These are phyloP conservation scores for Cynanchum wilfordii DNA, from an alignment of 257 asterid genomes.

Conservation along the genomic window DNA sequence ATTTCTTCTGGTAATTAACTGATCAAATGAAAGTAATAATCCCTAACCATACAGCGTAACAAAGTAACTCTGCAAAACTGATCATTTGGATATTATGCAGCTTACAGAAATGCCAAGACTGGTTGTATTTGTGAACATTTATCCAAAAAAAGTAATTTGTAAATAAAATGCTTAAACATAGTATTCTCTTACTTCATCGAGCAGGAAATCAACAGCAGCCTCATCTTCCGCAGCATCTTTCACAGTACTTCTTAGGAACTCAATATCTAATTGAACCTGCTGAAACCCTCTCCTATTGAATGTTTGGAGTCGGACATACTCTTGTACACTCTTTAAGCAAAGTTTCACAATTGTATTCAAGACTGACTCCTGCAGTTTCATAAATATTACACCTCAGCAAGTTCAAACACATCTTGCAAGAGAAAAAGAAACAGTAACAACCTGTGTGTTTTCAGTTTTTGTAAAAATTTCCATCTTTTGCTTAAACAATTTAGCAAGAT, in stretches of 20 bases:
- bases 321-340: slow-evolving; percentile 86
- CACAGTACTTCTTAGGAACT: slow-evolving; percentile 63
- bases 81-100: neutral
- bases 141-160: neutral
- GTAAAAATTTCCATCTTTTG: slow-evolving; percentile 96
- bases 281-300: slow-evolving; percentile 94
- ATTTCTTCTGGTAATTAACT: neutral
- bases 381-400: slow-evolving; percentile 12
- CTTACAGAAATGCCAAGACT: neutral
- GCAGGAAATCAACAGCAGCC: slow-evolving; percentile 89
- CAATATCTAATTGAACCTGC: slow-evolving; percentile 90
- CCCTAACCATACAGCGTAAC: neutral
- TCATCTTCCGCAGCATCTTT: slow-evolving; percentile 83
- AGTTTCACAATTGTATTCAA: slow-evolving; percentile 66
- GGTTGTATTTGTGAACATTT: neutral
- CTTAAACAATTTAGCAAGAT: slow-evolving; percentile 88
- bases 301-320: slow-evolving; percentile 84
- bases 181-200: slow-evolving; percentile 66
- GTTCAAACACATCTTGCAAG: slow-evolving; percentile 3
- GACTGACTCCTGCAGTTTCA: slow-evolving; percentile 71
- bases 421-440: slow-evolving; percentile 18
- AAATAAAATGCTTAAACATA: neutral
- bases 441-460: slow-evolving; percentile 89
- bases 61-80: neutral
- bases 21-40: neutral